Evolutionary conservation across 78 protist genomes (phyloP).

Genomic region (Polysphondylium violaceum): DNA sequence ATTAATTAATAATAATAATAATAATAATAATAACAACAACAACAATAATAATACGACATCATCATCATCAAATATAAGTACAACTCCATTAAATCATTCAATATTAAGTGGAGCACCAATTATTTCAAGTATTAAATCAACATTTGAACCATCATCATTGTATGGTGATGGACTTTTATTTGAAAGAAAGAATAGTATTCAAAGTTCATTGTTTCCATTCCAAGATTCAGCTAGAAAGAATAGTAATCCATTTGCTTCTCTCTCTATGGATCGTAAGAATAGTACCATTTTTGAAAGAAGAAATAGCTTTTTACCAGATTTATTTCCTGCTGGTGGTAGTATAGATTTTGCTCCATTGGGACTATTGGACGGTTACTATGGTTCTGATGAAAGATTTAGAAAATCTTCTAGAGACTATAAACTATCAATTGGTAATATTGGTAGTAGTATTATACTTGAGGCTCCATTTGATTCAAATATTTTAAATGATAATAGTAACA

Average conservation of each 20-base stretch:
- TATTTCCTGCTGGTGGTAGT: neutral
- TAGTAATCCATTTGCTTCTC: conserved; percentile 7
- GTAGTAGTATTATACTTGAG: no score
- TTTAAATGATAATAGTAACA: conserved; percentile 3
- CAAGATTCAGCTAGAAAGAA: neutral
- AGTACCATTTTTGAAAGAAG: conserved; percentile 1
- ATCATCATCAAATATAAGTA: neutral
- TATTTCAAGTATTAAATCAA: neutral
- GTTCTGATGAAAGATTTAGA: conserved; percentile 28
- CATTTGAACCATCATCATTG: neutral
- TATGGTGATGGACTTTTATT: conserved; percentile 5
- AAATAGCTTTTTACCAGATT: conserved; percentile 12
- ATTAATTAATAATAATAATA: neutral
- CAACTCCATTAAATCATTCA: neutral
- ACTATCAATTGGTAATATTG: conserved; percentile 10
- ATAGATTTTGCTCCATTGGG: conserved; percentile 1
- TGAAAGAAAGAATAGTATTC: conserved; percentile 24
- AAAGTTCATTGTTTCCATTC: conserved; percentile 2
- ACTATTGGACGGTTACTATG: neutral
- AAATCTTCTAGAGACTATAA: conserved; percentile 19
- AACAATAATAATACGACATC: neutral
- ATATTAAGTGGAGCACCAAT: conserved; percentile 12
- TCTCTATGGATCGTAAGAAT: neutral
- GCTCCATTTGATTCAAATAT: no score
- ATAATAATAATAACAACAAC: neutral